Evolutionary conservation across 1,139 yeast genomes (phyloP).

Genomic region (Debaryomyces sp.): DNA sequence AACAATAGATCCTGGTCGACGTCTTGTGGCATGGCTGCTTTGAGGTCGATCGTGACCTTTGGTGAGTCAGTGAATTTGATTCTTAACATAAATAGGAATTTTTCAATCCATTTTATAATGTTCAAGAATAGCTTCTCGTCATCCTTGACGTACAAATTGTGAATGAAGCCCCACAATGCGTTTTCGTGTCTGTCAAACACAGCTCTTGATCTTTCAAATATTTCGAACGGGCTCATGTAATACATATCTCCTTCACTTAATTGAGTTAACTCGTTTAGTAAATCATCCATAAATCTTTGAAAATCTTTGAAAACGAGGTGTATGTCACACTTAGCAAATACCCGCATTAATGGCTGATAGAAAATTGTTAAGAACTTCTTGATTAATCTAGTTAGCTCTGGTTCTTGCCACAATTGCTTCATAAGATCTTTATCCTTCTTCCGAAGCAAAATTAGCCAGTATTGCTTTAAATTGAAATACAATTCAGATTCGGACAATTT

Average conservation of each 20-base stretch:
- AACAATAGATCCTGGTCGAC: conserved; percentile 29
- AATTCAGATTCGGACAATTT: conserved; percentile 23
- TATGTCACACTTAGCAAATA: conserved; percentile 76
- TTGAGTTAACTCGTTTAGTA: conserved; percentile 53
- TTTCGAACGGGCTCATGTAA: conserved; percentile 44
- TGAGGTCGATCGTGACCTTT: conserved; percentile 38
- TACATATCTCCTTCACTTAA: conserved; percentile 52
- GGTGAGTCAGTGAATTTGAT: conserved; percentile 60
- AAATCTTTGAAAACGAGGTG: conserved; percentile 75
- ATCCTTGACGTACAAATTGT: conserved; percentile 75
- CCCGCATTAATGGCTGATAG: conserved; percentile 78
- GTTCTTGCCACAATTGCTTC: conserved; percentile 83
- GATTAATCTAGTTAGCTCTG: conserved; percentile 69
- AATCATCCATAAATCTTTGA: conserved; percentile 72
- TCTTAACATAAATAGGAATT: conserved; percentile 57
- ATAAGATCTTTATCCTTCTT: conserved; percentile 74
- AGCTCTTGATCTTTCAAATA: conserved; percentile 67
- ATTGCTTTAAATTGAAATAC: conserved; percentile 57
- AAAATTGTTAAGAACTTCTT: conserved; percentile 75
- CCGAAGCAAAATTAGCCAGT: conserved; percentile 66
- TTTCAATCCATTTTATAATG: conserved; percentile 67
- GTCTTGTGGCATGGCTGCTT: conserved; percentile 12
- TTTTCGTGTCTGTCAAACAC: conserved; percentile 72
- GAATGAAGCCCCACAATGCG: conserved; percentile 71
- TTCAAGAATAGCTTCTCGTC: conserved; percentile 70